phyloP scores from a whole-genome alignment of 495 filamentous ascomycete species.

The Copromyces sp. region DNA sequence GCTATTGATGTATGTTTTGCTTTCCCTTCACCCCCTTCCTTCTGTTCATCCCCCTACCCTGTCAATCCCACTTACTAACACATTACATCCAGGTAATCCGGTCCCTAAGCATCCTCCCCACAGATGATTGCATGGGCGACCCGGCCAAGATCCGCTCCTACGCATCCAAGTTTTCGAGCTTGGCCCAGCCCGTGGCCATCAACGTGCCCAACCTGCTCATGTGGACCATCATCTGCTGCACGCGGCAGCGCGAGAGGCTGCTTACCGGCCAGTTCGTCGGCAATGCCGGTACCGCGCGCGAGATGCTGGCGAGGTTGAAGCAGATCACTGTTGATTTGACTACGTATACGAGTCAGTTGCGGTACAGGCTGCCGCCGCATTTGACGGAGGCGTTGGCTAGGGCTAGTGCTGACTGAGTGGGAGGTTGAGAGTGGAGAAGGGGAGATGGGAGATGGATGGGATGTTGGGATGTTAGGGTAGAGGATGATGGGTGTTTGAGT shows the following conservation, averaged over 20 bases:
- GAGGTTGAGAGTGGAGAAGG: not conserved
- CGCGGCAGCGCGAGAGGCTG: constrained; percentile 58
- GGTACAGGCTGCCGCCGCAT: constrained; percentile 64
- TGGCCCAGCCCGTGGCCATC: constrained; percentile 67
- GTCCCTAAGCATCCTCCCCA: constrained; percentile 61
- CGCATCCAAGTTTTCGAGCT: constrained; percentile 63
- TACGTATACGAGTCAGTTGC: constrained; percentile 88
- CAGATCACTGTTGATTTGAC: constrained; percentile 77
- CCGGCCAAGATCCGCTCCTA: constrained; percentile 60
- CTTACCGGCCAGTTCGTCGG: constrained; percentile 57
- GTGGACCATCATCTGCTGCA: constrained; percentile 83
- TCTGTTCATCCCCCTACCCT: not conserved
- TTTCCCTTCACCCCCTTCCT: not conserved
- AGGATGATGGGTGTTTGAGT: not conserved
- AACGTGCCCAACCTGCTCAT: constrained; percentile 83
- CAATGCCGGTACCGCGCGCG: constrained; percentile 54
- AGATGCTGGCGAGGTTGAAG: constrained; percentile 58
- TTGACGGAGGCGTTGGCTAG: constrained; percentile 75
- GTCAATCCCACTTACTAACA: constrained; percentile 1
- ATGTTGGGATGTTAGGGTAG: not conserved
- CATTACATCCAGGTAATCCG: constrained; percentile 53
- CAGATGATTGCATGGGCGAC: constrained; percentile 54
- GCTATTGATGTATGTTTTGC: constrained; percentile 67
- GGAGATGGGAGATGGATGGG: not conserved
- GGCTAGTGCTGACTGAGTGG: constrained; percentile 54